Percentiles rank a stretch among this genome's conserved stretches.
phyloP scores from a whole-genome alignment of 768 basidiomycete species.

The Termitomyces sp. region DNA sequence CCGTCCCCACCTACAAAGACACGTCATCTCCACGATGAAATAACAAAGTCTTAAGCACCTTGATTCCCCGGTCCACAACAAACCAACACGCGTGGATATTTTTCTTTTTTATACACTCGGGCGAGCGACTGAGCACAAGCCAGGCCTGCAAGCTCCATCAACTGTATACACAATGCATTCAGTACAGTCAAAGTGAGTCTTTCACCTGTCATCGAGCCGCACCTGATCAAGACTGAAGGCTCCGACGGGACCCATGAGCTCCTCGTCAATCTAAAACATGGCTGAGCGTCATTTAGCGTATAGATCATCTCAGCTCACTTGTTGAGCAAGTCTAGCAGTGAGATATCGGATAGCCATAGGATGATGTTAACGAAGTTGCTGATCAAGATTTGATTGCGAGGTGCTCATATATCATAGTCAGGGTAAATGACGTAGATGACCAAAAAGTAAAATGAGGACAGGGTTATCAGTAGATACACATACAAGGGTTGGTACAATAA shows the following conservation, averaged over 20 bases:
- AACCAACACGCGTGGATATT: slow-evolving; percentile 79
- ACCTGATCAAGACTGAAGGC: slow-evolving; percentile 96
- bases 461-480: neutral
- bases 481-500: slow-evolving; percentile 6
- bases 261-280: slow-evolving; percentile 78
- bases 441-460: neutral
- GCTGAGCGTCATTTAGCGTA: neutral
- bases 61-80: slow-evolving; percentile 98
- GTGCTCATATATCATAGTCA: neutral
- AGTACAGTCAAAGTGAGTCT: neutral
- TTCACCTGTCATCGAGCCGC: neutral
- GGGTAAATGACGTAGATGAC: neutral
- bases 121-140: slow-evolving; percentile 89
- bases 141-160: slow-evolving; percentile 96
- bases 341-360: slow-evolving; percentile 62
- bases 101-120: slow-evolving; percentile 66
- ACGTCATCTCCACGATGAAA: neutral
- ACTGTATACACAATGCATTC: slow-evolving; percentile 23
- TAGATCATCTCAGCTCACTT: slow-evolving; percentile 37
- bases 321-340: slow-evolving; percentile 71
- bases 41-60: slow-evolving; percentile 31
- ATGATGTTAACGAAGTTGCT: slow-evolving; percentile 29
- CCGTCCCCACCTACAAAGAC: slow-evolving; percentile 77
- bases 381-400: neutral
- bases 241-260: slow-evolving; percentile 84